Evolutionary conservation across 768 basidiomycete species (phyloP), one percentile per base, ranked within the genome.

Genomic region (Kwoniella dejecticola): DNA sequence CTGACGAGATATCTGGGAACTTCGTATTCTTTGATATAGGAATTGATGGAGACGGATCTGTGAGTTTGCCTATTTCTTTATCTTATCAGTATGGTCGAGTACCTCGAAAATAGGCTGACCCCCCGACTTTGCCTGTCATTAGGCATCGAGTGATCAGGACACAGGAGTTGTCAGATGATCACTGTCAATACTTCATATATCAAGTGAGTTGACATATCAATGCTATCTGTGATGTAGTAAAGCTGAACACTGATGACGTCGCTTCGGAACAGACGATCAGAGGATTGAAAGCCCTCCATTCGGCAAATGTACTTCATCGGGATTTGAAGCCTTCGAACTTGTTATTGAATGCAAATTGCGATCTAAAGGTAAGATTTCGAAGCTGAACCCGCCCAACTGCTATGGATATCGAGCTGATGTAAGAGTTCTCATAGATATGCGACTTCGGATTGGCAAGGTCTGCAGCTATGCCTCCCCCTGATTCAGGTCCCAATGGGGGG

Each of bases 101-200:
- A n/a, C n/a, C n/a, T n/a, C n/a, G n/a, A n/a, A n/a, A n/a, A n/a
- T n/a, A n/a, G n/a, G n/a, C n/a, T n/a, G n/a, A n/a, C n/a, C n/a
- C n/a, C n/a, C n/a, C n/a, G n/a, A n/a, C 17, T 42, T 19, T 19
- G 10, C 11, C 7, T 42, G 23, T 11, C 8, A 10, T 19, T 33
- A 57, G 71, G 68, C 93, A 98, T 77, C 87, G 95, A 56, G 96
- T 99, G 47, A 97, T 99, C 70, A 84, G 91, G 24, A 95, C 96
- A 0, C 95, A 98, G 79, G 86, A 89, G 61, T 83, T 99, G 41
- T 89, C 88, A 60, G 95, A 98, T 75, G 93, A 97, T 75, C 94
- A 97, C 76, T 88, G 87, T 69, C 92, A 98, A 79, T 99, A 99
- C 79, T 97, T 99, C 76, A 88, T 95, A 67, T 99, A 99, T 78